Evolutionary conservation across 768 basidiomycete species (phyloP), one percentile per base, ranked within the genome.

Genomic region (Lanmaoa rubissima): DNA sequence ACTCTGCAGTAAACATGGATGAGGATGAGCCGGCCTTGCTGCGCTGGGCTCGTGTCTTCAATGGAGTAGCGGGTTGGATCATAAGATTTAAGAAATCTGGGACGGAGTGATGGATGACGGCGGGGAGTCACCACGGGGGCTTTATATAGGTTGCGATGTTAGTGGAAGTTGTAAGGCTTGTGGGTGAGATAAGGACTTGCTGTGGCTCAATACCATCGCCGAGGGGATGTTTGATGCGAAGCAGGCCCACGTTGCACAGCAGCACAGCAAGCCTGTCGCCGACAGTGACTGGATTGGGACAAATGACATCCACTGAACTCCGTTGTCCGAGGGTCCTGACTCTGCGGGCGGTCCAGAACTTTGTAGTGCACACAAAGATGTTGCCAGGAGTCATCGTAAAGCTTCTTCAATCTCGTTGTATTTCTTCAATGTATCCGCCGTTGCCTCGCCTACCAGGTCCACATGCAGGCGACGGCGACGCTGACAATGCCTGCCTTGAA

Each of bases 61-160:
- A 40, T 14, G 43, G n/a, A 7, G 54, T 14, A 1, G 14, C n/a
- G 12, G 17, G 16, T 11, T 10, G 4, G 28, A 3, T 26, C 44
- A 61, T 53, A 39, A 10, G 1, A 17, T 28, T 17, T 38, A 39
- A 42, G 14, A 31, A 48, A 36, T 35, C 14, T 31, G 52, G 19
- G 44, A n/a, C 19, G 31, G 38, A 35, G 14, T 8, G 12, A 5
- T 44, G 4, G 39, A 21, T 39, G 45, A 16, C 21, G 19, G 5
- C 0, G 21, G 24, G 45, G 28, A 16, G 26, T 16, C 28, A 5
- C 17, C 16, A 16, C 2, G 39, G 21, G 24, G 12, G 32, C 34
- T n/a, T 66, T 64, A 53, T 65, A 65, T 64, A 14, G 45, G 44
- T 35, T 19, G 12, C 13, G 35, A 39, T 32, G 9, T 46, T 7